Conservation (phyloP, 2,329 filamentous ascomycete genomes). For the Lasiodiplodia sp. region DNA sequence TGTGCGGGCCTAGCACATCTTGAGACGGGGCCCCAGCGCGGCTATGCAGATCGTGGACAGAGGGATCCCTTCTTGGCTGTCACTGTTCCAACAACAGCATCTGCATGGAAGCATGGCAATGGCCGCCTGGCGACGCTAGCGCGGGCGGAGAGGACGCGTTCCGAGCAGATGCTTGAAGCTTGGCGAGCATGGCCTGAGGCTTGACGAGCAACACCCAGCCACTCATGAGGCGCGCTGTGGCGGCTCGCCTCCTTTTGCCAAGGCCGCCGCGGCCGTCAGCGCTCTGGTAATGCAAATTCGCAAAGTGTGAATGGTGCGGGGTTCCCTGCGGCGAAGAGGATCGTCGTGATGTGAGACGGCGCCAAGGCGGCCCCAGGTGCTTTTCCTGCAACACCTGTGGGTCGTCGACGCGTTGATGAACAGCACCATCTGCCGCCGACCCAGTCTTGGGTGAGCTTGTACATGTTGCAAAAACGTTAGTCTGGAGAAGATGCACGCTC, state of each 20-base stretch:
- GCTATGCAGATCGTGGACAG: constrained; percentile 10
- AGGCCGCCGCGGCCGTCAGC: background rate
- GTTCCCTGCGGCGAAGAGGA: constrained; percentile 6
- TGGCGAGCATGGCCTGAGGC: constrained; percentile 4
- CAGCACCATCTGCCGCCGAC: constrained; percentile 2
- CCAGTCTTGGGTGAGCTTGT: background rate
- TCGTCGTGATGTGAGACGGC: constrained; percentile 22
- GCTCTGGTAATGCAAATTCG: background rate
- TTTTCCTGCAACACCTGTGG: constrained; percentile 5
- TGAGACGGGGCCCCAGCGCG: constrained; percentile 8
- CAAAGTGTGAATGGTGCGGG: constrained; percentile 9
- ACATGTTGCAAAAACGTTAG: background rate
- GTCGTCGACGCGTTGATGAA: constrained; percentile 5
- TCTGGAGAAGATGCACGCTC: constrained; percentile 1
- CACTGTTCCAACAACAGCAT: constrained; percentile 26
- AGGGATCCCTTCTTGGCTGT: constrained; percentile 14
- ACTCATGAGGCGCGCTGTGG: background rate
- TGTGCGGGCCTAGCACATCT: constrained; percentile 15
- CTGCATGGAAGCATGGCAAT: constrained; percentile 25
- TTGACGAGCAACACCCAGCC: background rate
- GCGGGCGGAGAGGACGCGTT: constrained; percentile 14
- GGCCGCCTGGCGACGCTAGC: constrained; percentile 21
- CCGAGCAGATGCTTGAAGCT: background rate
- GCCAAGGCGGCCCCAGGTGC: constrained; percentile 11
- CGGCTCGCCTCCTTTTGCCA: background rate